phyloP scores from a whole-genome alignment of 352 stramenopile species.

The Globisporangium takayamanum region DNA sequence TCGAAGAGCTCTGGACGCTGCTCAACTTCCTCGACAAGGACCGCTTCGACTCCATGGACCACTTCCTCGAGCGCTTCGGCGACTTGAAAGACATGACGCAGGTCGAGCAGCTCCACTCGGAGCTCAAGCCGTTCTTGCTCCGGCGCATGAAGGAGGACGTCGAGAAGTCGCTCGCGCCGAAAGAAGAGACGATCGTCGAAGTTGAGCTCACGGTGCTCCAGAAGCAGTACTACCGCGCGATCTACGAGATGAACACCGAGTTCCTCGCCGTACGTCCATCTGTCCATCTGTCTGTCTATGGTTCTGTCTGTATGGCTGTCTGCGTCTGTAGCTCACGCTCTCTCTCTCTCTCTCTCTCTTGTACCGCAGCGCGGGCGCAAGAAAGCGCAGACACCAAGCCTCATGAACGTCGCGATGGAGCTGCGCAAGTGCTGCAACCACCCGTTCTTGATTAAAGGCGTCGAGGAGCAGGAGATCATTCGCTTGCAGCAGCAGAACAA shows the following conservation, averaged over 20 bases:
- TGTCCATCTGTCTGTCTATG: not conserved
- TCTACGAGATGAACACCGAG: slow-evolving; percentile 91
- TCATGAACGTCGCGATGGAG: slow-evolving; percentile 93
- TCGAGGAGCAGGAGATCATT: slow-evolving; percentile 73
- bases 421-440: slow-evolving; percentile 94
- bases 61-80: slow-evolving; percentile 93
- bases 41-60: slow-evolving; percentile 90
- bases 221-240: slow-evolving; percentile 89
- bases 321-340: not conserved
- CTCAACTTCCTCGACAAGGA: slow-evolving; percentile 96
- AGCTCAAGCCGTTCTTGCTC: slow-evolving; percentile 82
- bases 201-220: slow-evolving; percentile 88
- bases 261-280: slow-evolving; percentile 57
- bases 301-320: not conserved
- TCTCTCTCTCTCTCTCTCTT: not conserved
- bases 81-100: slow-evolving; percentile 89
- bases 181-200: slow-evolving; percentile 89
- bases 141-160: slow-evolving; percentile 89
- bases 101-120: slow-evolving; percentile 79
- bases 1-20: slow-evolving; percentile 96
- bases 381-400: slow-evolving; percentile 63
- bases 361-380: slow-evolving; percentile 39
- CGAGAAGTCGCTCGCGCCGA: slow-evolving; percentile 82
- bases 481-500: slow-evolving; percentile 54
- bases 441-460: slow-evolving; percentile 89